Conservation (phyloP, 2,329 filamentous ascomycete species). For the Bipolaris zeicola region DNA sequence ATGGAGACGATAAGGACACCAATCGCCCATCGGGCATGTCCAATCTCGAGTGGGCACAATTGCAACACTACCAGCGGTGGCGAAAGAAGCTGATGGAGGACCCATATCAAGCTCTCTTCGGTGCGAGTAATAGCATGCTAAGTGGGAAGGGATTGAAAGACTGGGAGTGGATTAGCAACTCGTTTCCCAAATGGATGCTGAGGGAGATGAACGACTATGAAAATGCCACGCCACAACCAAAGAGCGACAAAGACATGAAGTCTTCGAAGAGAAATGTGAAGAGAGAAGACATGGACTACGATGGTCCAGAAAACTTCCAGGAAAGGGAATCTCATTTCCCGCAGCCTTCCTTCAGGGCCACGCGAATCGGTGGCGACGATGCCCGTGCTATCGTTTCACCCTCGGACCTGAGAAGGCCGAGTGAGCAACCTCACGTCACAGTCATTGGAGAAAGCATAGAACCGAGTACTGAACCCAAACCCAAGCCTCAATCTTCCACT, state of each 20-base stretch:
- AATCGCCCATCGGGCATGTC: slow-evolving; percentile 33
- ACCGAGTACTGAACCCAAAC: neutral
- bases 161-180: slow-evolving; percentile 39
- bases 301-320: neutral
- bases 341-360: slow-evolving; percentile 21
- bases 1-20: slow-evolving; percentile 27
- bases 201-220: slow-evolving; percentile 30
- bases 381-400: slow-evolving; percentile 36
- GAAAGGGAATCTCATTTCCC: slow-evolving; percentile 18
- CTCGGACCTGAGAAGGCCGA: slow-evolving; percentile 39
- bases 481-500: neutral
- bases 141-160: slow-evolving; percentile 38
- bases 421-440: slow-evolving; percentile 19
- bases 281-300: slow-evolving; percentile 16
- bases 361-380: slow-evolving; percentile 23
- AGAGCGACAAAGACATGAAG: neutral
- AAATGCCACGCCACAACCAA: neutral
- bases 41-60: slow-evolving; percentile 38
- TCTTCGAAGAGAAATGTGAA: slow-evolving; percentile 17
- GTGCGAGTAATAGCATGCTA: slow-evolving; percentile 46
- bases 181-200: slow-evolving; percentile 41
- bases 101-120: slow-evolving; percentile 53
- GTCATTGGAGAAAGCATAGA: neutral
- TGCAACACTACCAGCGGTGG: slow-evolving; percentile 38
- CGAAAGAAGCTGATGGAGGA: slow-evolving; percentile 45